phyloP scores from a whole-genome alignment of 2,329 filamentous ascomycete genomes.

The Fusarium luffae region DNA sequence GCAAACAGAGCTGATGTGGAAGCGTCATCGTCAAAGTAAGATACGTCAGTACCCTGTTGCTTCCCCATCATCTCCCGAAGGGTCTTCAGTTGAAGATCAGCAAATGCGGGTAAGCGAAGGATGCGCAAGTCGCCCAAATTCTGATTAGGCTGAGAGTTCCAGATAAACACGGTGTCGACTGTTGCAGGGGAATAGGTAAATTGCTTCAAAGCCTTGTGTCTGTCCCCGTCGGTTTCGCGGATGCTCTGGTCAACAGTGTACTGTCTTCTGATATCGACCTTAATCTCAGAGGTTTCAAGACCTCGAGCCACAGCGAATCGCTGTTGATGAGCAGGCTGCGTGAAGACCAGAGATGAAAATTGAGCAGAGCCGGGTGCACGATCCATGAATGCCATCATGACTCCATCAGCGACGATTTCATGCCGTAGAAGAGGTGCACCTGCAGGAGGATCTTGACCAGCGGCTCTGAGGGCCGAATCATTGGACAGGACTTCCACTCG shows the following conservation, averaged over 20 bases:
- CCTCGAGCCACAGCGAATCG: not conserved
- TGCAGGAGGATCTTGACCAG: not conserved
- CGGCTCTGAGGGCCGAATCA: not conserved
- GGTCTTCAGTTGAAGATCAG: not conserved
- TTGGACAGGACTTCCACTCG: not conserved
- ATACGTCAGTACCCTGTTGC: not conserved
- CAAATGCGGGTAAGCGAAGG: not conserved
- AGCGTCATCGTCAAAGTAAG: not conserved
- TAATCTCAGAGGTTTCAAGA: not conserved
- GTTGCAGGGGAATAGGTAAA: not conserved
- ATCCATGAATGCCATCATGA: slow-evolving; percentile 3
- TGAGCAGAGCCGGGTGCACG: not conserved
- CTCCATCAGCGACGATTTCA: not conserved
- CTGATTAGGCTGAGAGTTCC: not conserved
- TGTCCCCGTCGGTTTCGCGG: not conserved
- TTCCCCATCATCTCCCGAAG: not conserved
- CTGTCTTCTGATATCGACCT: not conserved
- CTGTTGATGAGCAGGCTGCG: not conserved
- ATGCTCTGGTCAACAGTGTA: not conserved
- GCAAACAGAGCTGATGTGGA: not conserved
- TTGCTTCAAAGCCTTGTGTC: not conserved
- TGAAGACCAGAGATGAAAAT: not conserved
- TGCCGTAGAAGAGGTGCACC: not conserved
- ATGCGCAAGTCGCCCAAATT: not conserved
- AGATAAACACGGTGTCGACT: not conserved